Conservation (phyloP, 2,329 filamentous ascomycete species). For the Chrysoporthe cubensis region DNA sequence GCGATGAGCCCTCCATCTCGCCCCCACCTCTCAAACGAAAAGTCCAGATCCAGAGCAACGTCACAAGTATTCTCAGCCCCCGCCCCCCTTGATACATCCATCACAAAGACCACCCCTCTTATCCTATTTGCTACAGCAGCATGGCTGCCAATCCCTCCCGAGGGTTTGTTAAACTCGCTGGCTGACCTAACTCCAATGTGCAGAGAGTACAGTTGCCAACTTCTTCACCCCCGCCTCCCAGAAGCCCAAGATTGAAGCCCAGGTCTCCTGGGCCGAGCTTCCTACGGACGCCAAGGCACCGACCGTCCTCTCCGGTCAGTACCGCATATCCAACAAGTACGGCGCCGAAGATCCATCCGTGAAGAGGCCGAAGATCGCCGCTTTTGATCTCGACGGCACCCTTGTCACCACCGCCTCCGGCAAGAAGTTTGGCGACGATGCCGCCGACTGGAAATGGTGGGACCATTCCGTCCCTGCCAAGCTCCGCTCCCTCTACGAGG, state of each 20-base stretch:
- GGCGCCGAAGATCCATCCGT: constrained; percentile 33
- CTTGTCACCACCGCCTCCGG: constrained; percentile 80
- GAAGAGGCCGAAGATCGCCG: constrained; percentile 65
- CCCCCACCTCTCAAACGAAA: constrained; percentile 59
- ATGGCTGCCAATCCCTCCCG: too few species aligned
- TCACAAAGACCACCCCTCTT: too few species aligned
- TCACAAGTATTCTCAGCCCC: constrained; percentile 49
- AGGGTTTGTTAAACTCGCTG: too few species aligned
- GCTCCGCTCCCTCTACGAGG: constrained; percentile 66
- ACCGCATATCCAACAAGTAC: constrained; percentile 46
- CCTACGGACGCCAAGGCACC: constrained; percentile 53
- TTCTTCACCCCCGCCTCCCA: constrained; percentile 90
- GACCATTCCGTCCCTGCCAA: constrained; percentile 68
- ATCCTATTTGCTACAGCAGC: not conserved
- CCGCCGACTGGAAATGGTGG: constrained; percentile 96
- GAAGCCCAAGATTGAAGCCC: constrained; percentile 71
- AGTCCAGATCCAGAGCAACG: constrained; percentile 53
- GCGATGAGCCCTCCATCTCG: constrained; percentile 49
- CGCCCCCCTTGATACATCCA: not conserved
- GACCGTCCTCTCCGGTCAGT: constrained; percentile 77
- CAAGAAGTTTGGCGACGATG: constrained; percentile 72
- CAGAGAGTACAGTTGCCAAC: constrained; percentile 72
- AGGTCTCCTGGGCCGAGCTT: constrained; percentile 72
- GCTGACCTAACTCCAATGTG: constrained; percentile 27
- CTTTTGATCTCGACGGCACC: constrained; percentile 84